Conservation (phyloP, 192 early-diverging fungal genomes). For the Coemansia umbellata region DNA sequence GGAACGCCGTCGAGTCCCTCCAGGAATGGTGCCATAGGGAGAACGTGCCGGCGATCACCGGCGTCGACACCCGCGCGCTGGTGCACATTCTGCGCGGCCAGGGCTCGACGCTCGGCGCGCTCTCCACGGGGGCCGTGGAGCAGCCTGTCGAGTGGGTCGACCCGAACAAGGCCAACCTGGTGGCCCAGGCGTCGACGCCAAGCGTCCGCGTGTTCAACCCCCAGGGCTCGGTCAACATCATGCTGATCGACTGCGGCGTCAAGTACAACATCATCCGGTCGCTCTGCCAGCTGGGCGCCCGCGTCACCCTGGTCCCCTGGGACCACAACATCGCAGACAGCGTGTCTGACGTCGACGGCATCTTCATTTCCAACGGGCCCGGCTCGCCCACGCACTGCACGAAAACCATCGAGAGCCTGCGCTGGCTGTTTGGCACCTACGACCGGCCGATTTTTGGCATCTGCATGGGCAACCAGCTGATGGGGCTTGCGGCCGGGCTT, state of each 20-base stretch:
- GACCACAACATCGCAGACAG: slow-evolving; percentile 67
- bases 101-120: slow-evolving; percentile 80
- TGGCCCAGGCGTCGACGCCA: slow-evolving; percentile 76
- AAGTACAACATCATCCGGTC: slow-evolving; percentile 93
- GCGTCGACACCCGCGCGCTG: slow-evolving; percentile 90
- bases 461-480: slow-evolving; percentile 93
- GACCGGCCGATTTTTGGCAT: slow-evolving; percentile 92
- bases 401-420: slow-evolving; percentile 69
- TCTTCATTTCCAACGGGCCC: slow-evolving; percentile 92
- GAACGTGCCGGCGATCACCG: slow-evolving; percentile 81
- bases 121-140: slow-evolving; percentile 55
- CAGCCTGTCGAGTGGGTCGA: slow-evolving; percentile 55
- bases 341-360: slow-evolving; percentile 70
- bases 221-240: slow-evolving; percentile 74
- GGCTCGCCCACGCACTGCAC: slow-evolving; percentile 70
- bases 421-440: slow-evolving; percentile 52
- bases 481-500: slow-evolving; percentile 88
- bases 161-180: slow-evolving; percentile 73
- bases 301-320: slow-evolving; percentile 87
- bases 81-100: slow-evolving; percentile 79
- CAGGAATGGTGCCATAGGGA: slow-evolving; percentile 83
- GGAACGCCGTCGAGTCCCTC: slow-evolving; percentile 87
- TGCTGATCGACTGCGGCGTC: slow-evolving; percentile 81
- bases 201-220: slow-evolving; percentile 68
- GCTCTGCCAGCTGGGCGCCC: slow-evolving; percentile 71